These are phyloP conservation scores for Gossypium anomalum DNA, from an alignment of 345 rosid genomes.

Conservation along the genomic window DNA sequence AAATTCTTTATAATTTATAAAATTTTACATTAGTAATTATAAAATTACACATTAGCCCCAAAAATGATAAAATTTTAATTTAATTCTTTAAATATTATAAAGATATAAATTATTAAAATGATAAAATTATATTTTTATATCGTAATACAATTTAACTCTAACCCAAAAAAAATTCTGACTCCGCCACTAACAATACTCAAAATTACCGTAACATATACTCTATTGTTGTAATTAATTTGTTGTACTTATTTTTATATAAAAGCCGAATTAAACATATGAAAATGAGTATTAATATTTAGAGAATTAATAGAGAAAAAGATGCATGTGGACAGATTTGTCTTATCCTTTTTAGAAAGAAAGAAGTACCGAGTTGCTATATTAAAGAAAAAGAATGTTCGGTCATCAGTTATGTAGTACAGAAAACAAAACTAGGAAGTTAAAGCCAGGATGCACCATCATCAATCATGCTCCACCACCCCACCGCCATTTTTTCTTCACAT, in stretches of 20 bases:
- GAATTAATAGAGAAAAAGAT: neutral
- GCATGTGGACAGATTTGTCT: slow-evolving; percentile 11
- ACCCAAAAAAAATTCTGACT: too few species aligned
- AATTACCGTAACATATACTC: too few species aligned
- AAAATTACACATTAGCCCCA: too few species aligned
- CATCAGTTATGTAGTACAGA: neutral
- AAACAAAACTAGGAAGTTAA: neutral
- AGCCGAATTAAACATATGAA: neutral
- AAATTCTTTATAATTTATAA: too few species aligned
- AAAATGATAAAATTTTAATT: too few species aligned
- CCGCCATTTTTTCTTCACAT: neutral
- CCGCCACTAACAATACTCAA: rapidly evolving
- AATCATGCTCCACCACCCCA: neutral
- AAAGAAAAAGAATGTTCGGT: neutral
- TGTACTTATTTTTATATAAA: too few species aligned
- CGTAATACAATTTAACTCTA: too few species aligned
- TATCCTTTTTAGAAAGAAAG: slow-evolving; percentile 3
- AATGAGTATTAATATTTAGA: neutral
- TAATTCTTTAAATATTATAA: too few species aligned
- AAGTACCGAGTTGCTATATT: neutral
- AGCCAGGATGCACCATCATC: slow-evolving; percentile 1
- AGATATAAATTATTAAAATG: too few species aligned
- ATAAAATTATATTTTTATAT: too few species aligned
- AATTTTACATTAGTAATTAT: too few species aligned
- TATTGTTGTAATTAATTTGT: too few species aligned